Percentiles rank a stretch among this genome's conserved stretches.
Conservation (phyloP, 441 rosid species). For the Gossypium laxum region DNA sequence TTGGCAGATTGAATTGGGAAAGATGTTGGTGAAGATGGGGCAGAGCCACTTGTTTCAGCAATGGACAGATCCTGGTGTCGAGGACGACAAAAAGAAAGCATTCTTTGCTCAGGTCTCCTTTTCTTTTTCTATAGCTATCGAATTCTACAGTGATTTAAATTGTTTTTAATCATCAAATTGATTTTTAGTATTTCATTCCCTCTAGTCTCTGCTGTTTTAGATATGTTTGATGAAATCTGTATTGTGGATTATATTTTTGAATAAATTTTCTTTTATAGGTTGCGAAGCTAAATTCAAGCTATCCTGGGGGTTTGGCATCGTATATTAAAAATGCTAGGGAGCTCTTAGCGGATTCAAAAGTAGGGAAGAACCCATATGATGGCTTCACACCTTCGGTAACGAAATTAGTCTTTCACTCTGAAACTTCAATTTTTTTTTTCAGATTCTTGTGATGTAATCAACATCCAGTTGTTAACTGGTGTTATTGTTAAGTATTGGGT, state of each 20-base stretch:
- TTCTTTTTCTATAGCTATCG: not conserved
- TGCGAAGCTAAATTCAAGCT: constrained; percentile 57
- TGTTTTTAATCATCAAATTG: not conserved
- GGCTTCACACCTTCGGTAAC: constrained; percentile 85
- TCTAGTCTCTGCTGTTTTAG: not conserved
- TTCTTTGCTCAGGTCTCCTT: constrained; percentile 61
- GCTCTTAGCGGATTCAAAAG: constrained; percentile 79
- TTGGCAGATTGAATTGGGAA: constrained; percentile 64
- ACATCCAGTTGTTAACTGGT: not conserved
- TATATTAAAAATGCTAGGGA: constrained; percentile 63
- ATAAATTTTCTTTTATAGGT: constrained; percentile 31
- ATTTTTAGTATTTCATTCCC: not conserved
- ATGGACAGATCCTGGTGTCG: constrained; percentile 70
- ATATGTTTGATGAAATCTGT: not conserved
- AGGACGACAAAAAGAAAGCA: constrained; percentile 47
- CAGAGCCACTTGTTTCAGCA: constrained; percentile 67
- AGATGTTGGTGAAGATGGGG: constrained; percentile 54
- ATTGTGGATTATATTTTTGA: not conserved
- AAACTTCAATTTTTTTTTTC: not conserved
- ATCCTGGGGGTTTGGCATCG: constrained; percentile 72
- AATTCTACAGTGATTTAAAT: not conserved
- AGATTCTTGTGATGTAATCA: not conserved
- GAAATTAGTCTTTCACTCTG: not conserved
- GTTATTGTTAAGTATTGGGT: not conserved
- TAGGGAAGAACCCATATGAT: constrained; percentile 85